These are phyloP conservation scores for Pseudomonodictys pantanalensis DNA, from an alignment of 495 filamentous ascomycete species.

Conservation along the genomic window DNA sequence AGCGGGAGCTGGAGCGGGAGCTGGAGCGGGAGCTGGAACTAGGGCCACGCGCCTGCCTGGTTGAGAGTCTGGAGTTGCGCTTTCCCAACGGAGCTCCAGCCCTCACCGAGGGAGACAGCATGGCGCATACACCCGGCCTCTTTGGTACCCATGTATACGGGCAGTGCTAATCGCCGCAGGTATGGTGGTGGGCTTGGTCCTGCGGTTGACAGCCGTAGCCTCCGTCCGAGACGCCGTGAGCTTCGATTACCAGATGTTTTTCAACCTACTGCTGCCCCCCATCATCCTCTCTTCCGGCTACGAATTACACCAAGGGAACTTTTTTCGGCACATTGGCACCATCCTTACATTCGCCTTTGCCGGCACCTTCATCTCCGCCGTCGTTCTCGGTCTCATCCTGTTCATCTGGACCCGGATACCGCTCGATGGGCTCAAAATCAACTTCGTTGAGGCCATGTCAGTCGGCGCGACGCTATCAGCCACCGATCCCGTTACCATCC, in stretches of 20 bases:
- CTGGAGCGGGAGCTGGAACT: too few relatives aligned
- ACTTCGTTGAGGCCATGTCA: conserved; percentile 90
- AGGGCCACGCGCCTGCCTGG: too few relatives aligned
- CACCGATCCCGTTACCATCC: conserved; percentile 93
- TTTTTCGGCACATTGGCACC: conserved; percentile 96
- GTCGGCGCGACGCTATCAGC: conserved; percentile 94
- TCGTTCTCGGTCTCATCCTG: conserved; percentile 82
- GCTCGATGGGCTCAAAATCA: conserved; percentile 77
- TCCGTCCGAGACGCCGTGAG: conserved; percentile 83
- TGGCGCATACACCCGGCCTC: neutral
- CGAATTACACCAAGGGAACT: conserved; percentile 96
- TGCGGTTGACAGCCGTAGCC: conserved; percentile 72
- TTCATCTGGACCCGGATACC: conserved; percentile 86
- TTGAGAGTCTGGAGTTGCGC: too few relatives aligned
- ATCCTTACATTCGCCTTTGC: conserved; percentile 99
- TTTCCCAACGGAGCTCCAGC: too few relatives aligned
- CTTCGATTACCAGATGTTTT: conserved; percentile 99
- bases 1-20: too few relatives aligned
- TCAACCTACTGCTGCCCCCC: conserved; percentile 93
- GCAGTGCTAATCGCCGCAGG: conserved; percentile 51
- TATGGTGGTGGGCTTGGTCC: conserved; percentile 90
- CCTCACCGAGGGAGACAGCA: conserved; percentile 4
- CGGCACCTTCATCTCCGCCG: conserved; percentile 93
- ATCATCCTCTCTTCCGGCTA: conserved; percentile 98
- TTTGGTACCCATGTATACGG: too few relatives aligned